Evolutionary conservation across 192 early-diverging fungal genomes (phyloP).

Genomic region (Bifiguratus adelaidae): DNA sequence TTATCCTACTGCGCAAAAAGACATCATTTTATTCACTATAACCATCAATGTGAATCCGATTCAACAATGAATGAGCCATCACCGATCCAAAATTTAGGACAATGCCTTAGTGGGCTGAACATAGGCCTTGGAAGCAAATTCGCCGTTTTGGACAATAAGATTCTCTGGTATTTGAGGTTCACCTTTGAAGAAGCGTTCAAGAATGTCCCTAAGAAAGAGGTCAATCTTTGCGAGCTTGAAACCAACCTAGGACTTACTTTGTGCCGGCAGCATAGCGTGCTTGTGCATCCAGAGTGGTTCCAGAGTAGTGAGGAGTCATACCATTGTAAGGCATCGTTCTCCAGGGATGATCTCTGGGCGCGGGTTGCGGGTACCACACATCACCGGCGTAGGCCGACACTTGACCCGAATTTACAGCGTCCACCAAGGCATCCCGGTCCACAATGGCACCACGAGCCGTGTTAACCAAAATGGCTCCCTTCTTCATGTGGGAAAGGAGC

Average conservation of each 20-base stretch:
- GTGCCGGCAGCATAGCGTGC: constrained; percentile 1
- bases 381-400: constrained; percentile 2
- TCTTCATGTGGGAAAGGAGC: not conserved
- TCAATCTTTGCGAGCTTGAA: not conserved
- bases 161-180: not conserved
- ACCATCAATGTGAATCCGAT: too few species aligned
- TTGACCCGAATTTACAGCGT: constrained; percentile 5
- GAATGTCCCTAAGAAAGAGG: not conserved
- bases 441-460: constrained; percentile 3
- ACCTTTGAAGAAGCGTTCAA: not conserved
- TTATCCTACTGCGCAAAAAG: too few species aligned
- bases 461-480: constrained; percentile 2
- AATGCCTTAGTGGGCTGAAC: too few species aligned
- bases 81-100: too few species aligned
- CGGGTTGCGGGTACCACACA: not conserved
- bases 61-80: too few species aligned
- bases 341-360: constrained; percentile 3
- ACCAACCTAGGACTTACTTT: not conserved
- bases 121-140: not conserved
- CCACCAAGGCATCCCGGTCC: not conserved
- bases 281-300: constrained; percentile 4
- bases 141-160: not conserved
- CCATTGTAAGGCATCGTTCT: constrained; percentile 1
- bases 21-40: too few species aligned
- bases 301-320: constrained; percentile 5